Evolutionary conservation across 1,284 basidiomycete genomes (phyloP).

Genomic region (Takashimella koratensis): DNA sequence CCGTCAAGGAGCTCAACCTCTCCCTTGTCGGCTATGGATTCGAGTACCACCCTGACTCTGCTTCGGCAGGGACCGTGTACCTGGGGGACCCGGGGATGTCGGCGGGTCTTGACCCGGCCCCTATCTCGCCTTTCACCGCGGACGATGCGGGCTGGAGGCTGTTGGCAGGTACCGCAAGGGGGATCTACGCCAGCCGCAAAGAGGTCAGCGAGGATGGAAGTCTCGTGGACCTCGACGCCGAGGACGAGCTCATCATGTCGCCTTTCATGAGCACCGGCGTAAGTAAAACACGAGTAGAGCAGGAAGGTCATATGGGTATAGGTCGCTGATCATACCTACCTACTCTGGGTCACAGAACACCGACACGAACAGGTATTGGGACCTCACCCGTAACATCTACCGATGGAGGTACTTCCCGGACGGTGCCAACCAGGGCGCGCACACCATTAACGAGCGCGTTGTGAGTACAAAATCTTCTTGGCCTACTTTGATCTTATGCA

Average conservation of each 20-base stretch:
- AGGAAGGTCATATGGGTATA: too few relatives aligned
- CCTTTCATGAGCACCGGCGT: slow-evolving; percentile 21
- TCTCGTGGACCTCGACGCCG: slow-evolving; percentile 9
- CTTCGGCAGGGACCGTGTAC: slow-evolving; percentile 6
- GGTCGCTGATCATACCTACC: too few relatives aligned
- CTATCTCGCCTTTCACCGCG: slow-evolving; percentile 17
- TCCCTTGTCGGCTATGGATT: slow-evolving; percentile 3
- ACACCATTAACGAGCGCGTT: slow-evolving; percentile 33
- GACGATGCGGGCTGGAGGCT: slow-evolving; percentile 17
- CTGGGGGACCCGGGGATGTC: slow-evolving; percentile 9
- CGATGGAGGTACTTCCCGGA: slow-evolving; percentile 18
- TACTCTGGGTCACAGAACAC: slow-evolving; percentile 20
- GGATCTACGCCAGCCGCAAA: slow-evolving; percentile 13
- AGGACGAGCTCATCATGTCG: slow-evolving; percentile 24
- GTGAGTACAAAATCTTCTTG: slow-evolving; percentile 6
- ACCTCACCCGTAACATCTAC: slow-evolving; percentile 19
- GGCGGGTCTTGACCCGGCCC: slow-evolving; percentile 20
- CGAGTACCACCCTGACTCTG: slow-evolving; percentile 4
- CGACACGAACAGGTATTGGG: slow-evolving; percentile 25
- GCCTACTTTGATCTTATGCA: too few relatives aligned
- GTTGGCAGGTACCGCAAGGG: slow-evolving; percentile 18
- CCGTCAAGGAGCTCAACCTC: slow-evolving; percentile 5
- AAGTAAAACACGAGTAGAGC: too few relatives aligned
- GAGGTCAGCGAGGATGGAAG: slow-evolving; percentile 9
- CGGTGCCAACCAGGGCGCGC: slow-evolving; percentile 12